Base-by-base conservation (phyloP, 192 early-diverging fungal genomes). In the Allomyces macrogynus region DNA sequence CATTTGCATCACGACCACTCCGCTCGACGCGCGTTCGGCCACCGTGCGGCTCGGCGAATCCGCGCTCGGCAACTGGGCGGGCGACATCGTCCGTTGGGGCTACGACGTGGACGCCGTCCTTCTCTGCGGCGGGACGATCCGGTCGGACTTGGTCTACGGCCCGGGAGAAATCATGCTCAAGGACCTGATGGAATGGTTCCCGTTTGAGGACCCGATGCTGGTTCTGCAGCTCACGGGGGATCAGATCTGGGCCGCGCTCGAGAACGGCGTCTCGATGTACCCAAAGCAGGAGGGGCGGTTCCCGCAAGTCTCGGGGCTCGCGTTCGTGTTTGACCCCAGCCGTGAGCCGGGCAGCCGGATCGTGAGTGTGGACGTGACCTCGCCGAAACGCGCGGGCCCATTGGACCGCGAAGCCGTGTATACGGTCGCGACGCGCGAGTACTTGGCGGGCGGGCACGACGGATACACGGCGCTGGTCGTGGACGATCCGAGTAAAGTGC, bases 281-380 rank as follows among this genome's bases (percentile, higher is more conserved):
- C 85, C 85, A 9, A 80, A 76, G 20, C 82, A 84, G 64, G 85
- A 87, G 32, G 85, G 85, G 10, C 66, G 85, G 26, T 87, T 87
- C 62, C 85, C 84, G 7, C 79, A 86, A 43, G 69, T 86, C 24
- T 81, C 81, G 63, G 85, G 85, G 0, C 60, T 87, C 14, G 73
- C 79, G 26, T 71, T 84, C 20, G 76, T 73, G 68, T 87, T 81
- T 73, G 77, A 84, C 32, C 77, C 83, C 0, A 43, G 42, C 0
- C 63, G 69, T 7, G 75, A 70, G 32, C 80, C 83, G 0, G 78
- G 76, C 1, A 60, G 75, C 63, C 76, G 84, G 16, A 57, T 57
- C 49, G 20, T n/a, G 49, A n/a, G 20, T 20, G 12, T n/a, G 9
- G 16, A n/a, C 0, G 9, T 57, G 9, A 57, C 49, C 4, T 40